Percentiles rank a stretch among this genome's conserved stretches.
Conservation (phyloP, 306 rosid genomes). For the Pyrus communis region DNA sequence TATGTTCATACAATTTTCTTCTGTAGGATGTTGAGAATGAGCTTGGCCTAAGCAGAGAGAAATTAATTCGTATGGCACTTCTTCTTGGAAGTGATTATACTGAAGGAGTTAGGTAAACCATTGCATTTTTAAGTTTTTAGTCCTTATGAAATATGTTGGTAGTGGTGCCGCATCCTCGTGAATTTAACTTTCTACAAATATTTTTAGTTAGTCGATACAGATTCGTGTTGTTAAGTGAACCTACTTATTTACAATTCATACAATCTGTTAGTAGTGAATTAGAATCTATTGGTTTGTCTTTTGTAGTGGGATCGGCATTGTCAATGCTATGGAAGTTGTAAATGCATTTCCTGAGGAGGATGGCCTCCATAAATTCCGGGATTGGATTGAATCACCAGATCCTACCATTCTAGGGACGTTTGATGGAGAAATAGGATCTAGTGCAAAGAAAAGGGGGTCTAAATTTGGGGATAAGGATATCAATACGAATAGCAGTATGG, state of each 20-base stretch:
- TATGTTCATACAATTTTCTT: neutral
- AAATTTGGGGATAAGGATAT: conserved; percentile 32
- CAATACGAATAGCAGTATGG: conserved; percentile 8
- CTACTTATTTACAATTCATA: neutral
- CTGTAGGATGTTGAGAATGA: conserved; percentile 83
- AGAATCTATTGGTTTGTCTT: conserved; percentile 15
- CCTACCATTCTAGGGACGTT: conserved; percentile 72
- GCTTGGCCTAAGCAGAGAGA: conserved; percentile 77
- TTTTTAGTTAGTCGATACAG: neutral
- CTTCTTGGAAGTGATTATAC: conserved; percentile 98
- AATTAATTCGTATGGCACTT: conserved; percentile 76
- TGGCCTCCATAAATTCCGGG: conserved; percentile 68
- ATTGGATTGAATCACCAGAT: conserved; percentile 97
- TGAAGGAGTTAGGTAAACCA: conserved; percentile 81
- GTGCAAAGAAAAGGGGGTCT: conserved; percentile 37
- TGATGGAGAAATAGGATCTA: conserved; percentile 41
- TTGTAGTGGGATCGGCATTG: conserved; percentile 94
- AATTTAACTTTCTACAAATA: neutral
- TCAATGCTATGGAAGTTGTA: conserved; percentile 90
- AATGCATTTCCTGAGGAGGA: conserved; percentile 89
- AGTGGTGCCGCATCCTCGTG: conserved; percentile 5
- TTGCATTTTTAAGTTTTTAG: neutral
- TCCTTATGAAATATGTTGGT: conserved; percentile 18
- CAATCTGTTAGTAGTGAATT: conserved; percentile 8
- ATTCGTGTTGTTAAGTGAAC: neutral